Evolutionary conservation across 2,329 filamentous ascomycete genomes (phyloP), one percentile per base, ranked within the genome.

Genomic region (Mariannaea sp.): DNA sequence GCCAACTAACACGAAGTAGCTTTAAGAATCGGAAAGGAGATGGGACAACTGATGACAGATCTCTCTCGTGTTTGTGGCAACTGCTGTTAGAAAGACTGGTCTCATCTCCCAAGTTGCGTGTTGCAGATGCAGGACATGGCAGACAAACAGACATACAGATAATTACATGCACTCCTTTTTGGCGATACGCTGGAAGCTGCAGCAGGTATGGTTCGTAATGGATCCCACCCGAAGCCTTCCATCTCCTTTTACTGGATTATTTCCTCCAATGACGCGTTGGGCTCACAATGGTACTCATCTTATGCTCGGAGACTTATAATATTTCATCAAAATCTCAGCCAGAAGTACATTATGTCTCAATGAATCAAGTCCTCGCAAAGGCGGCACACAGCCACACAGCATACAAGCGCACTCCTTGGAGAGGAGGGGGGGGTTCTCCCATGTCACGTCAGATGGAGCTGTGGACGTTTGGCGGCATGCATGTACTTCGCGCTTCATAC

Each of bases 71-170:
- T 19, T 8, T 36, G 42, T 33, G 45, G 43, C 16, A 53, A 49
- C 45, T 35, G 41, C 29, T 40, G 56, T 48, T 52, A 55, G 53
- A 53, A 43, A 64, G 56, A 50, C 61, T 60, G 62, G 65, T 66
- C 64, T 64, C 46, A 62, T 66, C 62, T 63, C n/a, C n/a, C 47
- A 22, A 54, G 56, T 53, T 9, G 60, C 65, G 62, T 55, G 53
- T 64, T 60, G 51, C 26, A 35, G 49, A 64, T 65, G 64, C 59
- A 64, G 56, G 64, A 64, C 63, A 61, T 59, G 54, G 32, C 56
- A 62, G 12, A 53, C 55, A 49, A 57, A 53, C 36, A 50, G 57
- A 46, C 50, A 40, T 46, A n/a, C n/a, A n/a, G n/a, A n/a, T n/a
- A n/a, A n/a, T n/a, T n/a, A 64, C 62, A 65, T 56, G 49, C 52